These are phyloP conservation scores for Syzygium oleosum DNA, from an alignment of 345 rosid genomes.

Conservation along the genomic window DNA sequence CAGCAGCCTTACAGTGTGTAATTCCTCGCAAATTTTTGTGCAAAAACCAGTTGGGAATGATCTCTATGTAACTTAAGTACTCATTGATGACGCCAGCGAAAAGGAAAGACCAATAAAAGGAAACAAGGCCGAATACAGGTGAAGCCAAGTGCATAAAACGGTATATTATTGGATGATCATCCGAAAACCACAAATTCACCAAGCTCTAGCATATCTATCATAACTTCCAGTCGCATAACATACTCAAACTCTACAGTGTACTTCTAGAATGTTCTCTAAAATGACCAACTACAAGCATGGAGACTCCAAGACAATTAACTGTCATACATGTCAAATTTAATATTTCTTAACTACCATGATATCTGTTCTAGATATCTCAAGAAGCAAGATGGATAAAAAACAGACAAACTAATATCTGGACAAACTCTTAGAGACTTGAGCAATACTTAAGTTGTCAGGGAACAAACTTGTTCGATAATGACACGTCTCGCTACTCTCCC, in stretches of 20 bases:
- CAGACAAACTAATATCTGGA: background rate
- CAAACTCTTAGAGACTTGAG: background rate
- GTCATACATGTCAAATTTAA: background rate
- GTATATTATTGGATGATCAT: background rate
- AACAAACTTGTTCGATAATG: background rate
- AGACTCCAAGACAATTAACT: background rate
- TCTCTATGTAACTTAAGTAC: background rate
- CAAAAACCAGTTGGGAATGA: background rate
- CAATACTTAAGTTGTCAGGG: background rate
- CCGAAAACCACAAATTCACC: background rate
- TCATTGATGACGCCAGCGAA: background rate
- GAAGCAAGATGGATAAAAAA: background rate
- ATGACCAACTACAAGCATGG: background rate
- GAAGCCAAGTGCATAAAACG: background rate
- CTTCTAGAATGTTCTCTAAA: background rate
- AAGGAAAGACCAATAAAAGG: background rate
- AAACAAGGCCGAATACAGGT: background rate
- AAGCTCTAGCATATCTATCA: background rate
- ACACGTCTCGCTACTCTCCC: background rate
- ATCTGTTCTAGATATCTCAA: background rate
- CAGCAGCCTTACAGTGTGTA: background rate
- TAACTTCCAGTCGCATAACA: background rate
- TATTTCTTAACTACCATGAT: background rate
- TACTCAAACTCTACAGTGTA: background rate
- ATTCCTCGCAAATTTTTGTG: background rate